Evolutionary conservation across 169 alveolate genomes (phyloP).

Genomic region (Theileria orientalis): DNA sequence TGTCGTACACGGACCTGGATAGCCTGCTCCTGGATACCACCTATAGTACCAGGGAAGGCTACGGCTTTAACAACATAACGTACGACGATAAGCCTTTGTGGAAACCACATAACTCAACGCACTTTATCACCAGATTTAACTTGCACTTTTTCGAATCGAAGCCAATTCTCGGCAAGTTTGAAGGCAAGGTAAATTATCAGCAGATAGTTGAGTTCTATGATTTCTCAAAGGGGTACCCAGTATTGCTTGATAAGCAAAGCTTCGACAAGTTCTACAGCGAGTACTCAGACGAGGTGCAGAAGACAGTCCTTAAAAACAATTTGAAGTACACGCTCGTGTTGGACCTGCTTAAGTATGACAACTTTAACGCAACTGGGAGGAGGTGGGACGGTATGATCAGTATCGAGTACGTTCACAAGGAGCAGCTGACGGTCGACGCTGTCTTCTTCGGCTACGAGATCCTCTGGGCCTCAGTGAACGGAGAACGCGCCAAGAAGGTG

Average conservation of each 20-base stretch:
- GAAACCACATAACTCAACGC: not conserved
- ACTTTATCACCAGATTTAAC: not conserved
- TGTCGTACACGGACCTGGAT: too few relatives aligned
- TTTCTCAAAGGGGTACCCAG: not conserved
- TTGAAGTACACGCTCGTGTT: not conserved
- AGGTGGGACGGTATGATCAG: not conserved
- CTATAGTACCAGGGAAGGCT: not conserved
- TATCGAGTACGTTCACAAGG: not conserved
- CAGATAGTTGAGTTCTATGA: not conserved
- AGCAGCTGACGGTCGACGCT: not conserved
- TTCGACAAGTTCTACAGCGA: not conserved
- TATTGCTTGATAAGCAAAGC: not conserved
- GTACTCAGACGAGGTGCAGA: not conserved
- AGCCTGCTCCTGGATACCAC: not conserved
- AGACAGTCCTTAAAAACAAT: not conserved
- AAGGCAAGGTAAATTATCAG: not conserved
- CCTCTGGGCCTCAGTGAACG: not conserved
- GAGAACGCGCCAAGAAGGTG: not conserved
- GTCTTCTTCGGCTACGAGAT: constrained; percentile 2
- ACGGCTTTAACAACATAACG: not conserved
- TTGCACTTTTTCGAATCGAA: not conserved
- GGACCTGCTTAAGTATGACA: not conserved
- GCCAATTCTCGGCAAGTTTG: not conserved
- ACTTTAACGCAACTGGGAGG: not conserved
- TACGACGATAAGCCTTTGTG: not conserved